Percentiles rank a stretch among this genome's conserved stretches.
These are phyloP conservation scores for Emergomyces africanus DNA, from an alignment of 2,329 filamentous ascomycete species.

Conservation along the genomic window DNA sequence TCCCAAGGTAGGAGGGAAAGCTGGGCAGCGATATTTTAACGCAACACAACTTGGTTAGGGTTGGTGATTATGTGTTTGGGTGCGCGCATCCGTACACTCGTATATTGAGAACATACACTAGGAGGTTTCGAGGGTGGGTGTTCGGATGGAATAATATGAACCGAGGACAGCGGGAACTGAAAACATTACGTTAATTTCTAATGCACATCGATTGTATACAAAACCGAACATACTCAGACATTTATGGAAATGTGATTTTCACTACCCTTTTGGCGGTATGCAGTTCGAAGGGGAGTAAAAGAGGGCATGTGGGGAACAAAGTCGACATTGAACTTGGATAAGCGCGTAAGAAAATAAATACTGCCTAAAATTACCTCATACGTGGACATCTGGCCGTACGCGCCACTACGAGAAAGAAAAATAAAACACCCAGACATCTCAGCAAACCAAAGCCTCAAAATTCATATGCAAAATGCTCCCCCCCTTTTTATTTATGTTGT, in stretches of 20 bases:
- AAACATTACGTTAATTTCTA: background rate
- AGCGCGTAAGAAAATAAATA: background rate
- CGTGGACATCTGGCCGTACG: background rate
- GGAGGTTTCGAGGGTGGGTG: background rate
- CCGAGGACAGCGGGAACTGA: background rate
- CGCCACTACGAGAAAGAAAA: background rate
- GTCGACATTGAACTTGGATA: background rate
- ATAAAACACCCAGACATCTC: background rate
- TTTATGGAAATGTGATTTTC: background rate
- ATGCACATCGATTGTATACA: background rate
- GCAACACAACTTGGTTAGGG: background rate
- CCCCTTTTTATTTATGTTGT: background rate
- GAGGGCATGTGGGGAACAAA: background rate
- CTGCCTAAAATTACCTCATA: background rate
- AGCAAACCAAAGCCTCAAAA: background rate
- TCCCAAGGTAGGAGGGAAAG: background rate
- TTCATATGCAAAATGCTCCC: background rate
- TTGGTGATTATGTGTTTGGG: background rate
- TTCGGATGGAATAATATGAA: background rate
- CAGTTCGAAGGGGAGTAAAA: background rate
- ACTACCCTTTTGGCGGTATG: background rate
- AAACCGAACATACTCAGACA: background rate
- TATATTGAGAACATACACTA: no score
- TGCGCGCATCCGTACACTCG: background rate
- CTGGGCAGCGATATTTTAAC: background rate